Conservation (phyloP, 2,329 filamentous ascomycete genomes). For the Hypoxylon sp. region DNA sequence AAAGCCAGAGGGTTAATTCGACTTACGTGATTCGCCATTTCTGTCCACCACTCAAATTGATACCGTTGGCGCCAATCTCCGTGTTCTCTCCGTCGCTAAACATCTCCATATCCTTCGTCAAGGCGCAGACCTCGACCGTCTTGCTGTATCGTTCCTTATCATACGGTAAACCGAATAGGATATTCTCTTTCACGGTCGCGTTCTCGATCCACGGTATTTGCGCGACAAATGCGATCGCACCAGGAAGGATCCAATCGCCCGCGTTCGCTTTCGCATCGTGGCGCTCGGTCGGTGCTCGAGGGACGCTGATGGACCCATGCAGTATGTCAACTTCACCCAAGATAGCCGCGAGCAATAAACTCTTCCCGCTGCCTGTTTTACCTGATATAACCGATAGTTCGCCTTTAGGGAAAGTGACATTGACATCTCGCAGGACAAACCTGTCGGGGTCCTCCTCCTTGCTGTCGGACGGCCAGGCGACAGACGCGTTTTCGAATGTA, state of each 20-base stretch:
- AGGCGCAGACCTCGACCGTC: conserved; percentile 75
- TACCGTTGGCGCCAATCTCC: conserved; percentile 84
- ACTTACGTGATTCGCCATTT: conserved; percentile 75
- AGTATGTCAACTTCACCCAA: conserved; percentile 79
- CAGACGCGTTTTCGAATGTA: conserved; percentile 70
- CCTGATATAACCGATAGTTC: conserved; percentile 79
- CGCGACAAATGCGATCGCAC: conserved; percentile 76
- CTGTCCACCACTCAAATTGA: conserved; percentile 85
- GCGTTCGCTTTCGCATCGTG: conserved; percentile 68
- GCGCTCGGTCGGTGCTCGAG: conserved; percentile 60
- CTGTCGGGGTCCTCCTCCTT: conserved; percentile 63
- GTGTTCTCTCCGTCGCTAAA: conserved; percentile 79
- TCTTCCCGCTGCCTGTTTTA: conserved; percentile 81
- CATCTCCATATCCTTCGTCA: conserved; percentile 79
- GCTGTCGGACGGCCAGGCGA: conserved; percentile 77
- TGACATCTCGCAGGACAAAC: conserved; percentile 71
- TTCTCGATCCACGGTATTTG: conserved; percentile 90
- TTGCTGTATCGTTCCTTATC: conserved; percentile 73
- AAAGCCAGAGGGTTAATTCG: not conserved
- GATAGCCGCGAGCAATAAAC: conserved; percentile 74
- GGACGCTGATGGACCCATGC: conserved; percentile 65
- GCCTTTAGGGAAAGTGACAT: conserved; percentile 70
- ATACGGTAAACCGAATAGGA: conserved; percentile 77
- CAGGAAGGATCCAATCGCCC: conserved; percentile 73
- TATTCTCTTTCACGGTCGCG: conserved; percentile 78